Evolutionary conservation across 2,329 filamentous ascomycete species (phyloP).

Genomic region (Annulohypoxylon truncatum): DNA sequence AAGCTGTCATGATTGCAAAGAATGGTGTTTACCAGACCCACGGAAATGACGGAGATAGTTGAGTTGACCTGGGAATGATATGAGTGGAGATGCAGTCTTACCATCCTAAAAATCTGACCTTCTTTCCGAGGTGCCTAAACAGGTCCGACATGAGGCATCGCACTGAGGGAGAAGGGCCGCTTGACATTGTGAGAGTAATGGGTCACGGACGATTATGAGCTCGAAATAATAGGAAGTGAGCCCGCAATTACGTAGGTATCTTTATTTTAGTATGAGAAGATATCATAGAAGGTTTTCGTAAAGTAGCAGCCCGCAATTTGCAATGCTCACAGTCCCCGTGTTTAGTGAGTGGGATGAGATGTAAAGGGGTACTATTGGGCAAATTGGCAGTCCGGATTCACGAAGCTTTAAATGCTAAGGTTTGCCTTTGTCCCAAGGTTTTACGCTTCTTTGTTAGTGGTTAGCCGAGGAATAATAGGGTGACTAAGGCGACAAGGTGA

Average conservation of each 20-base stretch:
- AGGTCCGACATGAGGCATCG: constrained; percentile 74
- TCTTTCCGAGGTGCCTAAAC: constrained; percentile 68
- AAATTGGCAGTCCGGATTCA: not conserved
- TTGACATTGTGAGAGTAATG: constrained; percentile 57
- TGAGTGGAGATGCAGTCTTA: constrained; percentile 58
- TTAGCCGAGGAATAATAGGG: not conserved
- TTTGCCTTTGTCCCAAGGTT: not conserved
- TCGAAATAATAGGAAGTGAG: not conserved
- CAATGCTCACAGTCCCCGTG: not conserved
- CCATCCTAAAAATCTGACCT: constrained; percentile 94
- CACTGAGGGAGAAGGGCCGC: constrained; percentile 71
- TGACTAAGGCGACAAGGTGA: constrained; percentile 23
- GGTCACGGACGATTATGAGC: not conserved
- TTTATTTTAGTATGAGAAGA: not conserved
- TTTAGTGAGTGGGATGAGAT: not conserved
- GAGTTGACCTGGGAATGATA: constrained; percentile 10
- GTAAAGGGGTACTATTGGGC: not conserved
- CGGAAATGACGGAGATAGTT: constrained; percentile 8
- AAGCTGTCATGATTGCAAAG: constrained; percentile 21
- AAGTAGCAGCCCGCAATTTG: not conserved
- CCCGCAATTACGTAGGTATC: not conserved
- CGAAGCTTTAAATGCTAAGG: not conserved
- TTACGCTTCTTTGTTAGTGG: not conserved
- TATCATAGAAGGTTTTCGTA: not conserved
- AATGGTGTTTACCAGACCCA: constrained; percentile 2